Evolutionary conservation across 768 basidiomycete genomes (phyloP).

Genomic region (Lepiota venenata): DNA sequence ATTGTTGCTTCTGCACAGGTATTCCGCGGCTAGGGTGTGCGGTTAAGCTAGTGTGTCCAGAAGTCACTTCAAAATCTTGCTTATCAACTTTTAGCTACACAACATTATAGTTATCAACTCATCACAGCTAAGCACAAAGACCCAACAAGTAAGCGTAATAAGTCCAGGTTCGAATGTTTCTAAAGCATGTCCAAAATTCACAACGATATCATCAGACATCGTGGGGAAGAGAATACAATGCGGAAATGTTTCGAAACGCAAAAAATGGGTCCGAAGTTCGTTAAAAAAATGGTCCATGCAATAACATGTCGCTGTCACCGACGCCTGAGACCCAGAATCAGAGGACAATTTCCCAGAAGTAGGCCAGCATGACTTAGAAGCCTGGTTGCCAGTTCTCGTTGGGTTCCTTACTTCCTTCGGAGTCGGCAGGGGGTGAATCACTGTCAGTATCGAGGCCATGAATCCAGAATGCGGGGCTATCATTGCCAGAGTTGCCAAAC

Average conservation of each 20-base stretch:
- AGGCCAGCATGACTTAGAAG: too few species aligned
- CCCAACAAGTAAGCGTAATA: too few species aligned
- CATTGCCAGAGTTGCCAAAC: conserved; percentile 48
- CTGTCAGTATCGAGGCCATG: neutral
- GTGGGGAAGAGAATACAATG: neutral
- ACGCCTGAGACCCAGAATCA: too few species aligned
- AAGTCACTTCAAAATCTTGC: neutral
- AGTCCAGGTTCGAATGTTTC: neutral
- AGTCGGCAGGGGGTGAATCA: neutral
- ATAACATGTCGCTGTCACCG: neutral
- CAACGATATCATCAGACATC: conserved; percentile 1
- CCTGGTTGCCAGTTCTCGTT: too few species aligned
- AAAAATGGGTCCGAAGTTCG: neutral
- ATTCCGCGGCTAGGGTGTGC: too few species aligned
- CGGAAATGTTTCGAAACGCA: neutral
- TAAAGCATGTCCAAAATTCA: neutral
- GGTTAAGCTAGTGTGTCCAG: too few species aligned
- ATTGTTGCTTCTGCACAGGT: too few species aligned
- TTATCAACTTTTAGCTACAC: neutral
- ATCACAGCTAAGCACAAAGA: too few species aligned
- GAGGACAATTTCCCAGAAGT: too few species aligned
- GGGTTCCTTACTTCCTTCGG: neutral
- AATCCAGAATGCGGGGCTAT: conserved; percentile 36
- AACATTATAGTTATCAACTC: neutral
- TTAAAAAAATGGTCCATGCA: neutral